Conservation (phyloP, 1,139 yeast species). For the Meyerozyma elateridarum region DNA sequence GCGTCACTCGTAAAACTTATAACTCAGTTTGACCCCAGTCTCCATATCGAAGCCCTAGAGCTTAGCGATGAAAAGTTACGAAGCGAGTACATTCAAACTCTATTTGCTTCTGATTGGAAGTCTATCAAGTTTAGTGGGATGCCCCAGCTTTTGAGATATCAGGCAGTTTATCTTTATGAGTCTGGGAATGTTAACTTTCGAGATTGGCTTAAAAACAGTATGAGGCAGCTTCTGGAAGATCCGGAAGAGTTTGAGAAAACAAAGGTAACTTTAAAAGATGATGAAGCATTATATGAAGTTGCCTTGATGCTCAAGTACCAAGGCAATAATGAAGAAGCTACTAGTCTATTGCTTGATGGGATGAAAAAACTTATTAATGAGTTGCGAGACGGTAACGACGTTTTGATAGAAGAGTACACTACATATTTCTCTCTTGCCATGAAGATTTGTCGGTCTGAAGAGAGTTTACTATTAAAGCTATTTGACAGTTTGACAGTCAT, state of each 20-base stretch:
- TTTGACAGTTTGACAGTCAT: too few species aligned
- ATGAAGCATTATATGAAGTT: constrained; percentile 28
- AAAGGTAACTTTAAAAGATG: constrained; percentile 18
- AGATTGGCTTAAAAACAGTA: too few species aligned
- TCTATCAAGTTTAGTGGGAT: too few species aligned
- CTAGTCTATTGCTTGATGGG: too few species aligned
- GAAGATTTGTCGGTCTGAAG: constrained; percentile 24
- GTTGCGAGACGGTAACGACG: constrained; percentile 13
- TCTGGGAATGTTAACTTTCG: too few species aligned
- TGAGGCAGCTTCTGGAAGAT: too few species aligned
- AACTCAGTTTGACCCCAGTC: constrained; percentile 28
- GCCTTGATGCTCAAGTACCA: too few species aligned
- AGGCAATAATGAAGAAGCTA: too few species aligned
- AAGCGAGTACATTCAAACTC: constrained; percentile 24
- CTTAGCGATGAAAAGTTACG: constrained; percentile 21
- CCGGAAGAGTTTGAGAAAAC: constrained; percentile 15
- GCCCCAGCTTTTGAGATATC: too few species aligned
- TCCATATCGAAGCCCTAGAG: constrained; percentile 33
- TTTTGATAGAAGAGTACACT: constrained; percentile 19
- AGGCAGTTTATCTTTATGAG: too few species aligned
- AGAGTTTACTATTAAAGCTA: too few species aligned
- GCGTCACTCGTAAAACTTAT: constrained; percentile 33
- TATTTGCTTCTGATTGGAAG: too few species aligned
- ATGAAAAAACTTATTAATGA: constrained; percentile 19
- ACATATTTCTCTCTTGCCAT: constrained; percentile 32